Evolutionary conservation across 495 filamentous ascomycete genomes (phyloP), one percentile per base, ranked within the genome.

Genomic region (Ramalina intermedia): DNA sequence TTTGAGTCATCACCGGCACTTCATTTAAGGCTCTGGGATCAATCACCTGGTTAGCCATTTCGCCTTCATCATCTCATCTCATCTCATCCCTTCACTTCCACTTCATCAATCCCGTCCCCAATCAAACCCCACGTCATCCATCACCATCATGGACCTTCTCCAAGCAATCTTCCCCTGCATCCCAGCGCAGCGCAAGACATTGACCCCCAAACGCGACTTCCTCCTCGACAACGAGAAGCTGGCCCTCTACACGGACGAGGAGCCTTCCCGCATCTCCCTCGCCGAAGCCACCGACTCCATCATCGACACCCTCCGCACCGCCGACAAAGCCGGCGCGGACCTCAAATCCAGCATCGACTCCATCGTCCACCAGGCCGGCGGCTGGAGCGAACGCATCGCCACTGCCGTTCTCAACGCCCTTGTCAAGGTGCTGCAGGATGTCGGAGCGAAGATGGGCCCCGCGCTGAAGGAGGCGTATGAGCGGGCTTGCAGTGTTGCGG

Each of bases 351-450:
- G 36, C 17, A 56, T 54, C 37, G 9, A 35, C 11, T 45, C 43
- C 49, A 42, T 54, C 38, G 51, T 42, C 43, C 54, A 57, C 42
- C n/a, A 41, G 35, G 46, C 50, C 11, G 52, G 49, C 17, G 61
- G 65, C 11, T 75, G 71, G 71, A 62, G 58, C 6, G 62, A 70
- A 24, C 44, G 53, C 7, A 50, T 73, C 12, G 69, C 59, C 18
- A 40, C 57, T 35, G 58, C 59, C 27, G 55, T 70, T 20, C 54
- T 75, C 3, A 38, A 39, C 1, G 61, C 54, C 12, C 37, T 73
- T 9, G 58, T 61, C 39, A 16, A 46, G 18, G 59, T 60, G 24
- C 55, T 75, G 36, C 50, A 58, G 18, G 36, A 50, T 4, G 65
- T 63, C 1, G 35, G 49, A 2, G 17, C 41, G 14, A 41, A 51